Percentiles rank a stretch among this genome's conserved stretches.
These are phyloP conservation scores for Alternaria triticimaculans DNA, from an alignment of 2,329 filamentous ascomycete species.

Conservation along the genomic window DNA sequence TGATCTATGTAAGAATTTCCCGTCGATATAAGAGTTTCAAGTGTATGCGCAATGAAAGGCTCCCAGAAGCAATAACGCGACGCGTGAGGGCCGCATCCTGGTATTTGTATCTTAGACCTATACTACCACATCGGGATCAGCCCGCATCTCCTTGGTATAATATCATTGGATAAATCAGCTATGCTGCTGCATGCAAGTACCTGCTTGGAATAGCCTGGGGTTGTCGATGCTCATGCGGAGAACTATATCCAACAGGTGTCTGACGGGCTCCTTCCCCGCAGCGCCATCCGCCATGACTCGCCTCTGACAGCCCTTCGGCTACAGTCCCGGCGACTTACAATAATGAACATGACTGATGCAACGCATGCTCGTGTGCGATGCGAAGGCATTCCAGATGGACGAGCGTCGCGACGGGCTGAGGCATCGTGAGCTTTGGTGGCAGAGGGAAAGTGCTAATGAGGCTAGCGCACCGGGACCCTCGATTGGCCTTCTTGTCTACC, in stretches of 20 bases:
- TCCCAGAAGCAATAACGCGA: not conserved
- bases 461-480: not conserved
- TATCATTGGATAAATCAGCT: not conserved
- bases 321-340: not conserved
- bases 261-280: conserved; percentile 28
- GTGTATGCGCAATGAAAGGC: not conserved
- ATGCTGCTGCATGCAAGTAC: conserved; percentile 2
- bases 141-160: not conserved
- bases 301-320: conserved; percentile 2
- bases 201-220: not conserved
- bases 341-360: fast-evolving
- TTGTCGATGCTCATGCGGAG: conserved; percentile 24
- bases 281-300: conserved; percentile 32
- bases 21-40: not conserved
- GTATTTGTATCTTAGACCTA: not conserved
- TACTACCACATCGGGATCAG: not conserved
- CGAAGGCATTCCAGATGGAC: not conserved
- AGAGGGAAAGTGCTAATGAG: not conserved
- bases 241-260: conserved; percentile 32
- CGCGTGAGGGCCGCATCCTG: not conserved
- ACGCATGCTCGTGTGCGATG: not conserved
- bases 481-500: too few relatives aligned
- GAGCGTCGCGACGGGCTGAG: not conserved
- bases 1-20: conserved; percentile 5
- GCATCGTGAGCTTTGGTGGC: not conserved